Conservation (phyloP, 2,329 filamentous ascomycete genomes). For the Aspergillus melleus region DNA sequence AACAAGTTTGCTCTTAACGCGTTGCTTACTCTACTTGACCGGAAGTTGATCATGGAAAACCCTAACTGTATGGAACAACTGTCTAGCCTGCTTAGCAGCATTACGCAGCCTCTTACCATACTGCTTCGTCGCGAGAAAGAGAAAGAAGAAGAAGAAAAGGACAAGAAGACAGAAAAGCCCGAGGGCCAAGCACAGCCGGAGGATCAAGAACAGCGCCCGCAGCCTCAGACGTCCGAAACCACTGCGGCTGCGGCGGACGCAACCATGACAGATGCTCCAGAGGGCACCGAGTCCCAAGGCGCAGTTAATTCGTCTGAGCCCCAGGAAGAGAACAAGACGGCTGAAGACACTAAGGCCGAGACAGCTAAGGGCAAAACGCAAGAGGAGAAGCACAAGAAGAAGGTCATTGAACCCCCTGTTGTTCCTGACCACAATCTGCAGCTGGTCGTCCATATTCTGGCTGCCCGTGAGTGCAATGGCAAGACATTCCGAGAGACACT, state of each 20-base stretch:
- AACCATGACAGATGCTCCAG: conserved; percentile 39
- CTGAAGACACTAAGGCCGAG: conserved; percentile 27
- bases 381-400: conserved; percentile 58
- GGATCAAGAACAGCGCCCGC: conserved; percentile 27
- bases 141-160: conserved; percentile 50
- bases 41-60: conserved; percentile 95
- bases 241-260: conserved; percentile 36
- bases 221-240: conserved; percentile 25
- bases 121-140: conserved; percentile 83
- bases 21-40: conserved; percentile 80
- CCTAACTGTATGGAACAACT: conserved; percentile 95
- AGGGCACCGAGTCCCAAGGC: conserved; percentile 30
- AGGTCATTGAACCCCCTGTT: conserved; percentile 72
- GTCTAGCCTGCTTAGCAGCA: conserved; percentile 80
- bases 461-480: conserved; percentile 91
- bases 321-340: conserved; percentile 33
- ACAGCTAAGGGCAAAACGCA: conserved; percentile 44
- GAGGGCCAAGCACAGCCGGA: conserved; percentile 17
- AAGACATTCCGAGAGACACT: conserved; percentile 98
- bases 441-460: conserved; percentile 93
- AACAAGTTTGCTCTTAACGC: conserved; percentile 91
- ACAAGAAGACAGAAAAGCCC: conserved; percentile 36
- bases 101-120: conserved; percentile 81
- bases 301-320: conserved; percentile 26
- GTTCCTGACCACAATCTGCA: conserved; percentile 87